These are phyloP conservation scores for Hemisphaericaspora xylanilytica DNA, from an alignment of 1,139 yeast genomes.

Conservation along the genomic window DNA sequence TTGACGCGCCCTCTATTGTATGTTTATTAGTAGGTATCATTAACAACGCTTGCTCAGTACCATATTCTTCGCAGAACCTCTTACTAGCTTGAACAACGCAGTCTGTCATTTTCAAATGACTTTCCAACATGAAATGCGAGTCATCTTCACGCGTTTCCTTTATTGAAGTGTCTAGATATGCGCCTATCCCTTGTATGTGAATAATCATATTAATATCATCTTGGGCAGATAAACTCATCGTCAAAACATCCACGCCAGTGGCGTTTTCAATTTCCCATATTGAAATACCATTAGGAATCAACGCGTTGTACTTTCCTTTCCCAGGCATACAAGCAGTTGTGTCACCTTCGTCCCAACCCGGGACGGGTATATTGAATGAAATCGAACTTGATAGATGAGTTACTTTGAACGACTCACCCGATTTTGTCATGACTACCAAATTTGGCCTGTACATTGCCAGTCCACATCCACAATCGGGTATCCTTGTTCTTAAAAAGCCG, in stretches of 20 bases:
- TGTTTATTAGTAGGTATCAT: too few relatives aligned
- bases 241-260: not conserved
- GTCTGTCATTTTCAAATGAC: not conserved
- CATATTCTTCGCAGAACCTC: conserved; percentile 18
- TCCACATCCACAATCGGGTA: conserved; percentile 38
- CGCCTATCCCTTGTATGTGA: not conserved
- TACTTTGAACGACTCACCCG: conserved; percentile 23
- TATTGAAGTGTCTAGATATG: not conserved
- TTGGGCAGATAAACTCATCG: not conserved
- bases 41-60: conserved; percentile 9
- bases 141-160: not conserved
- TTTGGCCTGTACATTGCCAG: conserved; percentile 37
- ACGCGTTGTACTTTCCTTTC: not conserved
- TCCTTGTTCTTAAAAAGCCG: conserved; percentile 39
- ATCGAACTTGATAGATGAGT: conserved; percentile 35
- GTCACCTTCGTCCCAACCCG: conserved; percentile 34
- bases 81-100: conserved; percentile 18
- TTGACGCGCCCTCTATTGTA: too few relatives aligned
- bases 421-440: conserved; percentile 25
- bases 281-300: not conserved
- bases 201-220: not conserved
- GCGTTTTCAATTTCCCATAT: not conserved
- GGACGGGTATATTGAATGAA: conserved; percentile 32
- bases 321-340: not conserved
- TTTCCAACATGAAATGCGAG: not conserved